phyloP scores from a whole-genome alignment of 805 yeast genomes.

The Candida anglica region DNA sequence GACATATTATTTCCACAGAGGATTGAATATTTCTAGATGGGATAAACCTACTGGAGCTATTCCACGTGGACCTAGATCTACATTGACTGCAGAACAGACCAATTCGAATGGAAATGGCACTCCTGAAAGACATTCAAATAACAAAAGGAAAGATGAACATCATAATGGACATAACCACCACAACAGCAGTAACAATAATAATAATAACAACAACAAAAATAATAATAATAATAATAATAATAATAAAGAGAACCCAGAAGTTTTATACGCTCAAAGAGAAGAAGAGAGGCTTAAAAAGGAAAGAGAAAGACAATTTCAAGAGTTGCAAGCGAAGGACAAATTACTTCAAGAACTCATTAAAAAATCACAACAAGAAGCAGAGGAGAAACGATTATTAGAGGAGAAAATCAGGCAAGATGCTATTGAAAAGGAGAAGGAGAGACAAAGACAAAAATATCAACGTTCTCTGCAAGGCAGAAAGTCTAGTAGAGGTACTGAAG shows the following conservation, averaged over 20 bases:
- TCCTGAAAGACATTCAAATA: too few species aligned
- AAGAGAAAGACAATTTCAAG: constrained; percentile 28
- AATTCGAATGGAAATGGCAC: too few species aligned
- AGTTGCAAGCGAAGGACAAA: constrained; percentile 31
- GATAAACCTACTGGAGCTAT: constrained; percentile 45
- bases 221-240: constrained; percentile 1
- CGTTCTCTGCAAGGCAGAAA: constrained; percentile 6
- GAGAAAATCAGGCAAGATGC: constrained; percentile 17
- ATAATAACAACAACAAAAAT: neutral
- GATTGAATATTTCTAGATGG: constrained; percentile 51
- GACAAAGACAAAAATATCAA: constrained; percentile 3
- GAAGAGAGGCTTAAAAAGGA: constrained; percentile 30
- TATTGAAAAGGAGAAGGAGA: constrained; percentile 17
- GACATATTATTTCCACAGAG: constrained; percentile 53
- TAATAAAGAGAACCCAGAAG: constrained; percentile 10
- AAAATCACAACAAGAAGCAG: constrained; percentile 26
- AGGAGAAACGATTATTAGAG: constrained; percentile 25
- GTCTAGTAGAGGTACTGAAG: constrained; percentile 5
- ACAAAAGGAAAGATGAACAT: too few species aligned
- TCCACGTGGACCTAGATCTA: constrained; percentile 34
- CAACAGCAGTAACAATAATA: constrained; percentile 1
- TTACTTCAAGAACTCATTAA: constrained; percentile 32
- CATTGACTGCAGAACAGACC: too few species aligned
- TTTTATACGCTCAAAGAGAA: constrained; percentile 24
- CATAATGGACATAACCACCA: too few species aligned